Evolutionary conservation across 371 early-diverging fungal species (phyloP), one percentile per base, ranked within the genome.

Genomic region (Lichtheimia ornata): DNA sequence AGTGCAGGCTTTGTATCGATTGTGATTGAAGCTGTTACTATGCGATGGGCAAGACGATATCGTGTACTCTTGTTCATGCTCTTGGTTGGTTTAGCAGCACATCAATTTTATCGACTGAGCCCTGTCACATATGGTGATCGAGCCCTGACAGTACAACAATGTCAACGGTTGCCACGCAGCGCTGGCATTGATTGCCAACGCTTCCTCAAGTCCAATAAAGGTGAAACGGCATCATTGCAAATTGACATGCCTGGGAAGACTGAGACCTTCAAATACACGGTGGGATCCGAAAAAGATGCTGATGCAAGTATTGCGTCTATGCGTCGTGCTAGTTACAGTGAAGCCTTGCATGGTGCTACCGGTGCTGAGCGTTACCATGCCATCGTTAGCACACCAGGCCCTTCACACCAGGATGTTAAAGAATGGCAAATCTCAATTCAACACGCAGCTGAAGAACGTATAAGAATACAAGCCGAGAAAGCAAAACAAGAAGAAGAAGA

Each of bases 301-400:
- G 71, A 69, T 40, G 14, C 59, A 41, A 44, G 61, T 12, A 52
- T 71, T 27, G 53, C 62, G 3, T n/a, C 51, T 0, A 25, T 73
- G n/a, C 68, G 71, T 17, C 54, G 65, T 2, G 51, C 52, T 13
- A 17, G 56, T 3, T 74, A 50, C 52, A 41, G 22, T 7, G 42
- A 67, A 49, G 65, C 65, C 15, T 54, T 67, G 0, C 50, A 61
- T 5, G 25, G 44, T n/a, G 61, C 65, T 0, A 64, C 55, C 5
- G 75, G 70, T 5, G 17, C 56, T 0, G 50, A 50, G 11, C 65
- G 73, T 2, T 78, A 71, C 35, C 71, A 75, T 55, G 66, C 67
- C 17, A 71, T 64, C 6, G 18, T 61, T 15, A 66, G 66, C 43
- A 78, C 78, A 20, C 67, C 67, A 2, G 64, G 49, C 11, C 54